A percentile compares a stretch with the other conserved stretches of the same genome.
phyloP scores from a whole-genome alignment of 1,284 basidiomycete species.

The Ustilago esculenta region DNA sequence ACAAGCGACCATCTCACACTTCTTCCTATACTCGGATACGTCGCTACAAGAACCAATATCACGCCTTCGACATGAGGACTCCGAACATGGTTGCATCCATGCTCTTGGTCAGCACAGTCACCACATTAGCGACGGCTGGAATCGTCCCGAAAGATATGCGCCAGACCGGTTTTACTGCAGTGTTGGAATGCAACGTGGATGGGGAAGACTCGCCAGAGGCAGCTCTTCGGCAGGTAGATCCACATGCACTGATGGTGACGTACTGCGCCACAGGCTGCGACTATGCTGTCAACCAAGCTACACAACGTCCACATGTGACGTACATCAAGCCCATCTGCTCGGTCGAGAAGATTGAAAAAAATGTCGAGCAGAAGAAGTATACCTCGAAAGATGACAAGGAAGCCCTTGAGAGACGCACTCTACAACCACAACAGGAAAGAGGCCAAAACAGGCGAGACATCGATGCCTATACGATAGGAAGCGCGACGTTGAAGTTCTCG shows the following conservation, averaged over 20 bases:
- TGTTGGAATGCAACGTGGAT: constrained; percentile 19
- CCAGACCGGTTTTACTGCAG: too few relatives aligned
- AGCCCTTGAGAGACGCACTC: not conserved
- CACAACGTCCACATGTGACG: constrained; percentile 5
- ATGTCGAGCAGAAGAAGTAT: constrained; percentile 21
- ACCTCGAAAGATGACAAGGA: constrained; percentile 18
- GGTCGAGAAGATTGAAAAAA: constrained; percentile 22
- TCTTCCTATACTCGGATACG: too few relatives aligned
- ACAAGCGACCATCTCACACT: too few relatives aligned
- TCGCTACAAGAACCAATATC: too few relatives aligned
- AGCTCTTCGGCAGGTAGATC: constrained; percentile 30
- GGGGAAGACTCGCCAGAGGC: constrained; percentile 32
- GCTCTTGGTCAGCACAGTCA: too few relatives aligned
- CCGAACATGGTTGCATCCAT: too few relatives aligned
- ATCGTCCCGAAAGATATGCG: too few relatives aligned
- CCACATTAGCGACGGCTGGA: too few relatives aligned
- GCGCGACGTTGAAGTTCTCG: constrained; percentile 23
- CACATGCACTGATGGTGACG: constrained; percentile 14
- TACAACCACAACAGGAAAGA: not conserved
- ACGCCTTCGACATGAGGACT: too few relatives aligned
- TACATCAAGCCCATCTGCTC: constrained; percentile 19
- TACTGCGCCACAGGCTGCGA: constrained; percentile 36
- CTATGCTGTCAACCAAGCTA: constrained; percentile 16
- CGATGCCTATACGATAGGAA: constrained; percentile 26
- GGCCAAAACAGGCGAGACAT: constrained; percentile 20